Conservation (phyloP, 192 early-diverging fungal genomes). For the Spinellus fusiger region DNA sequence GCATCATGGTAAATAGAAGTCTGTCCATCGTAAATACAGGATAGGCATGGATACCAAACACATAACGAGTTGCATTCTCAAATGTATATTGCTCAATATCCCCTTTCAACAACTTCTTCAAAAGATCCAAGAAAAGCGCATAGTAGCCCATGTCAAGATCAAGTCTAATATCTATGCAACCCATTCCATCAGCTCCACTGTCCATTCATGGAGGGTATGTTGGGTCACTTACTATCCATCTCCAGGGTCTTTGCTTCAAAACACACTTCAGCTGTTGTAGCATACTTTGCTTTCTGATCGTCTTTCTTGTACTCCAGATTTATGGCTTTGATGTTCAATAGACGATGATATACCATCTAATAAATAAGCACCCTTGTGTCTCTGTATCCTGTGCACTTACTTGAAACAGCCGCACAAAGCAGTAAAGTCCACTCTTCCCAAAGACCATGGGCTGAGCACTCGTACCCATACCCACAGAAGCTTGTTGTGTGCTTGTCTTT, state of each 20-base stretch:
- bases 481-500: background rate
- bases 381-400: slow-evolving; percentile 31
- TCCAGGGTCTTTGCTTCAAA: slow-evolving; percentile 40
- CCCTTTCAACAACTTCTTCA: slow-evolving; percentile 70
- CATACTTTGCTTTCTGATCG: slow-evolving; percentile 41
- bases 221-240: slow-evolving; percentile 16
- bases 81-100: slow-evolving; percentile 76
- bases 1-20: slow-evolving; percentile 70
- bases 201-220: background rate
- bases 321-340: slow-evolving; percentile 76
- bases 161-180: slow-evolving; percentile 28
- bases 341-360: slow-evolving; percentile 69
- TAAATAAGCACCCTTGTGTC: background rate
- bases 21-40: slow-evolving; percentile 87
- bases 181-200: background rate
- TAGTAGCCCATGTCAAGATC: slow-evolving; percentile 65
- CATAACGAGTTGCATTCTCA: slow-evolving; percentile 79
- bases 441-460: slow-evolving; percentile 55
- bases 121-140: slow-evolving; percentile 61
- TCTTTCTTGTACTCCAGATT: slow-evolving; percentile 51
- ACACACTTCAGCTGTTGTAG: slow-evolving; percentile 48
- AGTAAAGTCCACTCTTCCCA: slow-evolving; percentile 82
- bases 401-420: slow-evolving; percentile 84
- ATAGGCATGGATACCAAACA: slow-evolving; percentile 89
- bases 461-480: slow-evolving; percentile 21